A percentile compares a stretch with the other conserved stretches of the same genome.
Evolutionary conservation across 2,329 filamentous ascomycete genomes (phyloP).

Genomic region (Venturia effusa): DNA sequence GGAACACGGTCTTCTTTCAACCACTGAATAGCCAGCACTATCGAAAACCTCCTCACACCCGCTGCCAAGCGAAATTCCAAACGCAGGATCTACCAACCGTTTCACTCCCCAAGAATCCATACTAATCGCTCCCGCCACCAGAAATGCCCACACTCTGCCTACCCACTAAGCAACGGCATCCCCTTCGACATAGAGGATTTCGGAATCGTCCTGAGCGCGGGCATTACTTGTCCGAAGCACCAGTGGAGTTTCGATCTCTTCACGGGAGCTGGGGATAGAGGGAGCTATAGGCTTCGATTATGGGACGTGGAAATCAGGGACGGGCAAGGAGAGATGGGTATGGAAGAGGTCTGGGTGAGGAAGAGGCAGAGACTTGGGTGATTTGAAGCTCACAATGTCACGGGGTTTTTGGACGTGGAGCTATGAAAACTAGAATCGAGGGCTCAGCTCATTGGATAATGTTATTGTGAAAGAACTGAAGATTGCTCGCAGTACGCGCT

Average conservation of each 20-base stretch:
- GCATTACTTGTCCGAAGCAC: constrained; percentile 57
- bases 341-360: not conserved
- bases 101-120: not conserved
- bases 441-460: too few species aligned
- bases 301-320: constrained; percentile 10
- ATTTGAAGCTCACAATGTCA: too few species aligned
- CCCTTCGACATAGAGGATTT: constrained; percentile 67
- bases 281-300: constrained; percentile 38
- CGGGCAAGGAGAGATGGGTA: not conserved
- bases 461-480: too few species aligned
- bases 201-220: constrained; percentile 50
- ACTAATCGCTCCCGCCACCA: not conserved
- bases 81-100: too few species aligned
- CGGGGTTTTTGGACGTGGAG: too few species aligned
- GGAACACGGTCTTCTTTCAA: too few species aligned
- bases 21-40: too few species aligned
- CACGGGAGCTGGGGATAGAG: constrained; percentile 51
- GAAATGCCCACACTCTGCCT: constrained; percentile 55
- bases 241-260: constrained; percentile 62
- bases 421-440: too few species aligned
- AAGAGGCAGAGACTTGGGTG: not conserved
- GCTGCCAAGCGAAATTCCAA: too few species aligned
- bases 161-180: constrained; percentile 50
- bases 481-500: too few species aligned
- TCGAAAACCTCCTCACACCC: not conserved